Evolutionary conservation across 805 yeast genomes (phyloP), one percentile per base, ranked within the genome.

Genomic region (Starmerella davenportii): DNA sequence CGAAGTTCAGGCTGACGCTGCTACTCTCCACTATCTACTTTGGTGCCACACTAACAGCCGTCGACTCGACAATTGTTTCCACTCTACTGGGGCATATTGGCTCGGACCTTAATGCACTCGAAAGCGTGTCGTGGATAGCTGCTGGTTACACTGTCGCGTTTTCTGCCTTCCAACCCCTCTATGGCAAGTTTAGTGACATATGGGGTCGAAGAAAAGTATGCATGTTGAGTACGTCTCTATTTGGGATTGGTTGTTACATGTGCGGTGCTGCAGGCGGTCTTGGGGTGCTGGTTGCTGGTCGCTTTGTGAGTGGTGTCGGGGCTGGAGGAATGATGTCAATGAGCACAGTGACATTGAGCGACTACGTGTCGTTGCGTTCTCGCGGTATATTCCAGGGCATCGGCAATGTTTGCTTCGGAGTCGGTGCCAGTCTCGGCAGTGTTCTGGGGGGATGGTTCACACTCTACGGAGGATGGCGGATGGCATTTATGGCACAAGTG

Each of bases 351-450:
- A 67, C 84, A 2, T 68, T 77, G 49, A 71, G 80, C 21, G 94
- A 82, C 56, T 61, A 80, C 34, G 75, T 84, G 21, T 74, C 90
- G 2, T 65, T 78, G 43, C 65, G 90, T 39, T 71, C 76, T 31
- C 65, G 95, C 42, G 93, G 92, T 2, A 55, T 79, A 21, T 80
- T 71, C 55, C 95, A 84, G 53, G 95, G 95, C 0, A 54, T 79
- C 37, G 78, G 77, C 27, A 82, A 82, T 54, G 63, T 82, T 16
- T 72, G 72, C 32, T 84, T 69, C 51, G 87, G 84, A 13, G 52
- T 73, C 17, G 95, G 95, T 4, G 74, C 81, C 2, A 75, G 78
- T 1, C 54, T 68, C 35, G 92, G 92, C 14, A 85, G 84, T 2
- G 38, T 39, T 57, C 18, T 67, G 63, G 56, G 69, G 54, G 82